Evolutionary conservation across 2,329 filamentous ascomycete genomes (phyloP).

Genomic region (Furcasterigmium furcatum): DNA sequence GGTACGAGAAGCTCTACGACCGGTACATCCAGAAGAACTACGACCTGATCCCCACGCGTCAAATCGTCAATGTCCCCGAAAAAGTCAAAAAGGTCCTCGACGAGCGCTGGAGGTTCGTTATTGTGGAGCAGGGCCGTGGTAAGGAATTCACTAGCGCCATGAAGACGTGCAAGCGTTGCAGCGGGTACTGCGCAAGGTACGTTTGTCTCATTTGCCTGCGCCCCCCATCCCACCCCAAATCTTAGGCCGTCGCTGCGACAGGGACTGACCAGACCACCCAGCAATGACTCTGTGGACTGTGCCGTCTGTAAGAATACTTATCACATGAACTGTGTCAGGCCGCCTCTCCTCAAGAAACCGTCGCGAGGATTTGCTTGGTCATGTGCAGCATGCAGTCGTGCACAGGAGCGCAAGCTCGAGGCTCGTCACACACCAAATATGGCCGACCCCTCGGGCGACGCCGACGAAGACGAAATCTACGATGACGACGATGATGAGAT

Average conservation of each 20-base stretch:
- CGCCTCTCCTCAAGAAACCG: slow-evolving; percentile 89
- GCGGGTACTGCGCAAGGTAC: slow-evolving; percentile 86
- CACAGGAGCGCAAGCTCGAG: slow-evolving; percentile 91
- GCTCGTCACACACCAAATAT: slow-evolving; percentile 80
- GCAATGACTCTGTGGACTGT: slow-evolving; percentile 93
- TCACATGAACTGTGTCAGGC: slow-evolving; percentile 97
- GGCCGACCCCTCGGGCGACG: slow-evolving; percentile 63
- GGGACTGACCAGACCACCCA: slow-evolving; percentile 32
- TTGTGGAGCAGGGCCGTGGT: slow-evolving; percentile 88
- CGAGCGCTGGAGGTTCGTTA: slow-evolving; percentile 93
- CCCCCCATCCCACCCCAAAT: slow-evolving; percentile 2
- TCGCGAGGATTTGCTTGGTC: slow-evolving; percentile 98
- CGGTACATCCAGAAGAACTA: slow-evolving; percentile 98
- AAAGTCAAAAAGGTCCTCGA: slow-evolving; percentile 95
- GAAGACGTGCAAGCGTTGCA: slow-evolving; percentile 93
- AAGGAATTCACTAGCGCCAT: slow-evolving; percentile 96
- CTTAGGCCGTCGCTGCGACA: no score
- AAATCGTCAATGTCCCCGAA: slow-evolving; percentile 93
- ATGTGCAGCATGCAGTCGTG: slow-evolving; percentile 90
- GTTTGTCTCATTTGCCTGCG: slow-evolving; percentile 17
- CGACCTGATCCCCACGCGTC: slow-evolving; percentile 87
- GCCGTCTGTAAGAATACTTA: slow-evolving; percentile 93
- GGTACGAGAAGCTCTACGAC: slow-evolving; percentile 97
- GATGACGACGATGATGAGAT: slow-evolving; percentile 71
- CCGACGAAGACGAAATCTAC: slow-evolving; percentile 59